Base-by-base conservation (phyloP, 345 rosid genomes). In the Sonneratia alba region DNA sequence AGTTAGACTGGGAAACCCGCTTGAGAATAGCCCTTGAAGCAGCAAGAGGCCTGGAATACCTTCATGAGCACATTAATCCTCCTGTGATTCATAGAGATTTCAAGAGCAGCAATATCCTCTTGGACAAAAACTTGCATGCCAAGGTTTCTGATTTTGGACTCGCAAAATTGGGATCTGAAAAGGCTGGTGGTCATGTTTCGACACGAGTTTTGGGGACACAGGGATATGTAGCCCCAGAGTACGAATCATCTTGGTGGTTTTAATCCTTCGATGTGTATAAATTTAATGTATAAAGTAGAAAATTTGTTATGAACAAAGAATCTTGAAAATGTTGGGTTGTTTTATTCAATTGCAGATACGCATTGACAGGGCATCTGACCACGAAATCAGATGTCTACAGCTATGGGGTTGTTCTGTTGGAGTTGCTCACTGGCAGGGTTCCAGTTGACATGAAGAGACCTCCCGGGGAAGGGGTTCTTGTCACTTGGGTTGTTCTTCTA, bases 331-430 rank as follows among this genome's bases (percentile, higher is more conserved):
- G 63, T 38, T 61, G 61, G 69, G 53, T 55, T 22, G 10, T 18
- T 59, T 64, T 71, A 16, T 70, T 12, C 73, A 48, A 74, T 14
- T 55, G 42, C 79, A 91, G 97, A 86, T 93, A 91, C 78, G 99
- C 97, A 48, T 76, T 91, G 83, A 95, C 99, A 0, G 97, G 98
- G 55, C 97, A 90, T 83, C 78, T 94, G 71, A 90, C 97, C 1
- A 88, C 97, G 74, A 95, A 94, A 83, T 95, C 99, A 76, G 99
- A 90, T 81, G 97, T 95, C 24, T 95, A 90, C 69, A 87, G 97
- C 80, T 90, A 88, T 27, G 97, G 98, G 42, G 92, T 94, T 64
- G 98, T 90, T 75, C 87, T 94, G 72, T 73, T 94, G 74, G 97
- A 94, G 85, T 81, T 91, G 82, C 89, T 95, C 68, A 90, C 97